Conservation (phyloP, 331 rosid genomes). For the Quercus phellos region DNA sequence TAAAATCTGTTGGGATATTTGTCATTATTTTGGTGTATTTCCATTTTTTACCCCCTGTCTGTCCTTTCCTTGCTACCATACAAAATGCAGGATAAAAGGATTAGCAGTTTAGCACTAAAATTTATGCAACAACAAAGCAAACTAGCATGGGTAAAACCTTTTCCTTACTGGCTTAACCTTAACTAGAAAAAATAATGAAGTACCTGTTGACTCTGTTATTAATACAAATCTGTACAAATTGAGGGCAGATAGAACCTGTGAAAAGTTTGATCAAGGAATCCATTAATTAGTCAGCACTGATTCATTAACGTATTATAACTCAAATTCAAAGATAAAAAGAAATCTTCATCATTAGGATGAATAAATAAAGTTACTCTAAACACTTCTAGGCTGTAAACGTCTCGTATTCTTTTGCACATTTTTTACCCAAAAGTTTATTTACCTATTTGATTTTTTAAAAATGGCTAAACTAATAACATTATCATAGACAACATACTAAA, state of each 20-base stretch:
- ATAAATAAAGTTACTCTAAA: background rate
- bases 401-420: no score
- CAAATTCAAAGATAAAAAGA: background rate
- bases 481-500: background rate
- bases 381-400: background rate
- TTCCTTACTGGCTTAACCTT: background rate
- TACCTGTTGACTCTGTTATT: constrained; percentile 80
- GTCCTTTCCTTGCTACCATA: background rate
- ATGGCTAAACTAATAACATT: background rate
- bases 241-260: constrained; percentile 78
- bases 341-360: background rate
- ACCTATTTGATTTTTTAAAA: no score
- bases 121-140: background rate
- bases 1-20: background rate
- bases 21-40: background rate
- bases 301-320: background rate
- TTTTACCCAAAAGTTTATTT: no score
- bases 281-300: background rate
- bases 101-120: background rate
- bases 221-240: constrained; percentile 73
- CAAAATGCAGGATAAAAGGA: background rate
- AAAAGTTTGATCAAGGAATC: background rate
- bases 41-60: background rate
- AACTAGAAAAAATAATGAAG: background rate
- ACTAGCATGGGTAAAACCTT: background rate